Evolutionary conservation across 164 flowering plant species (phyloP).

Genomic region (Sextonia rubra): DNA sequence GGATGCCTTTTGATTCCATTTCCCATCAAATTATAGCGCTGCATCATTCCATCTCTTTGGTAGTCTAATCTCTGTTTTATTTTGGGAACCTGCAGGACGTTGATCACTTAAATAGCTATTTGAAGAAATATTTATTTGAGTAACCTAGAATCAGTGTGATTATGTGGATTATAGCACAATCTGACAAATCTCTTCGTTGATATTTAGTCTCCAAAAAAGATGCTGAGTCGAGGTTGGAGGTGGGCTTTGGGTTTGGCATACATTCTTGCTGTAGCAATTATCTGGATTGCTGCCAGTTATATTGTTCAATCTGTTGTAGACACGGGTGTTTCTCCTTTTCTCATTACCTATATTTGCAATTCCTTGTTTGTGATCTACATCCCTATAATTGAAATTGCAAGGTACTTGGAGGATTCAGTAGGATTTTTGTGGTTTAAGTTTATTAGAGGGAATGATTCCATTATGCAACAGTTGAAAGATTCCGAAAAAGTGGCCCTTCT

Average conservation of each 20-base stretch:
- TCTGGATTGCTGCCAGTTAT: slow-evolving; percentile 92
- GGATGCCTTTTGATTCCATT: not conserved
- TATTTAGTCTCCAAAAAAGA: slow-evolving; percentile 8
- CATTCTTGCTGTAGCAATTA: slow-evolving; percentile 65
- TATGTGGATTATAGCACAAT: not conserved
- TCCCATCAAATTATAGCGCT: not conserved
- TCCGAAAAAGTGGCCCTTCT: slow-evolving; percentile 71
- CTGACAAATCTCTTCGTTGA: not conserved
- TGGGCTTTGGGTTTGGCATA: slow-evolving; percentile 78
- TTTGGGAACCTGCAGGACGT: not conserved
- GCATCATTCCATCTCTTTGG: not conserved
- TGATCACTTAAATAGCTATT: not conserved
- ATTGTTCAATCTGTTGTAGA: slow-evolving; percentile 92
- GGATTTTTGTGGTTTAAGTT: slow-evolving; percentile 44
- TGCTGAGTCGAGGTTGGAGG: slow-evolving; percentile 50
- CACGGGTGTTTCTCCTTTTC: slow-evolving; percentile 86
- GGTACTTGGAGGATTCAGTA: slow-evolving; percentile 63
- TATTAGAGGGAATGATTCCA: slow-evolving; percentile 10
- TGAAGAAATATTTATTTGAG: not conserved
- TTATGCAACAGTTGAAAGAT: slow-evolving; percentile 25
- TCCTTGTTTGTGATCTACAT: slow-evolving; percentile 73
- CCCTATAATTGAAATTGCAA: slow-evolving; percentile 71
- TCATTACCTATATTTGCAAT: slow-evolving; percentile 91
- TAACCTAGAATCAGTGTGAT: not conserved
- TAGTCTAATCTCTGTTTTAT: not conserved